Percentiles rank a stretch among this genome's conserved stretches.
These are phyloP conservation scores for Comarum palustre DNA, from an alignment of 306 rosid genomes.

Conservation along the genomic window DNA sequence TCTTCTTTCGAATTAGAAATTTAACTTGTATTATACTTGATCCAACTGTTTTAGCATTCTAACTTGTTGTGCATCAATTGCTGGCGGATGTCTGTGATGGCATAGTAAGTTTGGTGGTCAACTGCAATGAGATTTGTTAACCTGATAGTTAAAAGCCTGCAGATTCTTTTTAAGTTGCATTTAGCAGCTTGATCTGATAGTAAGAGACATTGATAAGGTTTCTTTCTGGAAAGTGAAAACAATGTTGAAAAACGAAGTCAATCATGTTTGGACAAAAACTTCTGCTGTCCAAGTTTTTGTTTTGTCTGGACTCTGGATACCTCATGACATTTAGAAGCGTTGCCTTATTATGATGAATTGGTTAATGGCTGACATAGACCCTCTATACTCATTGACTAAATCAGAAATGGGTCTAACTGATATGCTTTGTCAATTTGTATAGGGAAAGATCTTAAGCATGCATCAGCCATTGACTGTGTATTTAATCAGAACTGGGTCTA, in stretches of 20 bases:
- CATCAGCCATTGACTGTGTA: not conserved
- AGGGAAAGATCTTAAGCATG: too few species aligned
- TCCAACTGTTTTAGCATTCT: not conserved
- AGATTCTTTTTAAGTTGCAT: not conserved
- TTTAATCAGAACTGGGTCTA: slow-evolving; percentile 11
- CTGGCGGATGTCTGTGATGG: not conserved
- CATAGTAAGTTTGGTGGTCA: not conserved
- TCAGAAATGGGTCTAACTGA: too few species aligned
- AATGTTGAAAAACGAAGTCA: not conserved
- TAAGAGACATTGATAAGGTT: not conserved
- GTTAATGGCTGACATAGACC: not conserved
- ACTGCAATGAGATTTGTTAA: not conserved
- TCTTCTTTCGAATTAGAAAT: slow-evolving; percentile 11
- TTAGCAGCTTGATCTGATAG: not conserved
- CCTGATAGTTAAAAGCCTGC: not conserved
- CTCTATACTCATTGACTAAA: not conserved
- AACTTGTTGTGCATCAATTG: too few species aligned
- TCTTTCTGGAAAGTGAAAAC: not conserved
- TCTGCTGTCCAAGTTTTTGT: not conserved
- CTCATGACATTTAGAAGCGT: not conserved
- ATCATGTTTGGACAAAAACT: not conserved
- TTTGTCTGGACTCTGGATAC: not conserved
- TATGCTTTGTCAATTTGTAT: too few species aligned
- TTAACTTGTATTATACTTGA: slow-evolving; percentile 5
- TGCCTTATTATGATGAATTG: not conserved